Base-by-base conservation (phyloP, 495 filamentous ascomycete genomes). In the Clavariopsis aquatica region DNA sequence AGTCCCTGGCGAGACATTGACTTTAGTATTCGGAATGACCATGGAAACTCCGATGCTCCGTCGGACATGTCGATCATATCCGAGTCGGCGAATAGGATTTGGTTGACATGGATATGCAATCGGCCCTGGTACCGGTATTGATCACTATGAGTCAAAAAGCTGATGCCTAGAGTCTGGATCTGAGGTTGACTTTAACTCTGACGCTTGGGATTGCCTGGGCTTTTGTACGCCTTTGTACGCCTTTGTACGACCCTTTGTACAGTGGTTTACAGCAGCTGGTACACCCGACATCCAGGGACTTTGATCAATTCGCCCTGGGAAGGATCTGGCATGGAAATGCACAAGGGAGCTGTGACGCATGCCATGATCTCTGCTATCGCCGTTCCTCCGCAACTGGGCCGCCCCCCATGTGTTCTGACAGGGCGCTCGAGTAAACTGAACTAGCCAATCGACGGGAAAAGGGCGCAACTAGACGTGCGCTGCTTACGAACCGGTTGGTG, bases 141-240 rank as follows among this genome's bases (percentile, higher is more conserved):
- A 34, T 5, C 6, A 6, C 31, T 5, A 34, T 43, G 38, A 43
- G 38, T 43, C 38, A 43, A 10, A 43, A 43, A 15, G 38, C 15
- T n/a, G 38, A n/a, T 43, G 38, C 38, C 38, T 43, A 43, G 38
- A 43, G 38, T 43, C 38, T 43, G 8, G 38, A 43, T n/a, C n/a
- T 43, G 38, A 43, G 15, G 38, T 43, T 43, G 38, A 43, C 2
- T 43, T 43, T 7, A n/a, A 43, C 38, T 43, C n/a, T 17, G 31
- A 43, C 15, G 38, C 38, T 43, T 43, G 13, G 5, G 8, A 2
- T 15, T 6, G 5, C n/a, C n/a, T 7, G 15, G 38, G 2, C 38
- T 43, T 43, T 43, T 8, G 38, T n/a, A 15, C 38, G 4, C 2
- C 9, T 3, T 15, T 9, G 6, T 10, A 8, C 38, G 38, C 8